Percentiles rank a stretch among this genome's conserved stretches.
Conservation (phyloP, 2,329 filamentous ascomycete genomes). For the Aspergillus chevalieri region DNA sequence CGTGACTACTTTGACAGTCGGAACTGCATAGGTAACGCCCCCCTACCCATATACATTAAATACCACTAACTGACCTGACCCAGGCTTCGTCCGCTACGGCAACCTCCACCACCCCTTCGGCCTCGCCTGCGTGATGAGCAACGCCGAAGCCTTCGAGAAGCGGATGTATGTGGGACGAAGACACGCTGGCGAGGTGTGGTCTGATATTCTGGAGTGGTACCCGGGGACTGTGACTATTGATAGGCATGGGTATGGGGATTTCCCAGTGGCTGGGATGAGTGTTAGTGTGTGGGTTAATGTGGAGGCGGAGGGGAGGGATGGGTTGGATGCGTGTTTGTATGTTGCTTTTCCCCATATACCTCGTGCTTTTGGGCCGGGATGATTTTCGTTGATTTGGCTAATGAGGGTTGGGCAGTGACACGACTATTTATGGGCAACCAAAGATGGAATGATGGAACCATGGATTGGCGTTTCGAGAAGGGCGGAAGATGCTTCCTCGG, state of each 20-base stretch:
- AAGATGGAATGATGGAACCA: no score
- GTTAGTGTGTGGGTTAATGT: constrained; percentile 58
- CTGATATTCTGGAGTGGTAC: constrained; percentile 53
- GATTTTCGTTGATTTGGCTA: neutral
- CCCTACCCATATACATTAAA: neutral
- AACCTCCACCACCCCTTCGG: constrained; percentile 45
- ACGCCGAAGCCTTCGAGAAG: constrained; percentile 44
- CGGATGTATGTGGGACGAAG: constrained; percentile 57
- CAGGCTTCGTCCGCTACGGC: constrained; percentile 49
- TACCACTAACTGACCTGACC: neutral
- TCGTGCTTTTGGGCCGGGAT: no score
- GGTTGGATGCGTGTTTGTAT: constrained; percentile 40
- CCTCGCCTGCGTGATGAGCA: constrained; percentile 53
- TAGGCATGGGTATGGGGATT: constrained; percentile 52
- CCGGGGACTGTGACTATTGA: constrained; percentile 53
- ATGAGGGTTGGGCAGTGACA: neutral
- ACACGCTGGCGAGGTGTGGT: constrained; percentile 57
- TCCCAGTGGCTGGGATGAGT: constrained; percentile 49
- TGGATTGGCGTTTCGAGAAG: neutral
- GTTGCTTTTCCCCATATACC: constrained; percentile 10
- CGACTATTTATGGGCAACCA: neutral
- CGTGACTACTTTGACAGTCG: constrained; percentile 57
- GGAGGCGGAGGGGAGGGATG: constrained; percentile 47
- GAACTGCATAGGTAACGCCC: constrained; percentile 50
- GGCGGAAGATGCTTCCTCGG: constrained; percentile 3